Conservation (phyloP, 352 stramenopile species). For the Phytophthora sansomeana region DNA sequence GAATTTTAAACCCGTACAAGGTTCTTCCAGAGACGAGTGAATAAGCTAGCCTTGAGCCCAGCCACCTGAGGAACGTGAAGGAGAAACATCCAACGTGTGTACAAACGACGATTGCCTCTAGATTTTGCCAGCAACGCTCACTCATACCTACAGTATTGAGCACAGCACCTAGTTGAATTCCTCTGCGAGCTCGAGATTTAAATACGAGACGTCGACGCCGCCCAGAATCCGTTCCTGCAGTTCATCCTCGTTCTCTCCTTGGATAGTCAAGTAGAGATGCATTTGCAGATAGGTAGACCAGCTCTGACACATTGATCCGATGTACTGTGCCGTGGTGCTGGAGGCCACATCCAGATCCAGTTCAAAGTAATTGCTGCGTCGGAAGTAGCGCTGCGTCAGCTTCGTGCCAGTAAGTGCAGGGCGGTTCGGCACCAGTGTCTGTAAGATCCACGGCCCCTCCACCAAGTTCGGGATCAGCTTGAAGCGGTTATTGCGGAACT, state of each 20-base stretch:
- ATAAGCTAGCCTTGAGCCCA: constrained; percentile 1
- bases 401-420: constrained; percentile 88
- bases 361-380: constrained; percentile 85
- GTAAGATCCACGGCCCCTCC: constrained; percentile 87
- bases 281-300: constrained; percentile 78
- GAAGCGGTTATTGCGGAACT: constrained; percentile 80
- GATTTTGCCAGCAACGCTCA: constrained; percentile 13
- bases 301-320: constrained; percentile 84
- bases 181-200: constrained; percentile 63
- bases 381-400: constrained; percentile 89
- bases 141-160: constrained; percentile 4
- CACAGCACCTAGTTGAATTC: constrained; percentile 36
- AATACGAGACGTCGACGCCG: constrained; percentile 61
- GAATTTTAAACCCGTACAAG: constrained; percentile 98
- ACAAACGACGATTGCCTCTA: constrained; percentile 22
- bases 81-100: constrained; percentile 15
- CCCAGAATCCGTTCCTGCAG: constrained; percentile 80
- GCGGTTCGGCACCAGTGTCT: constrained; percentile 82
- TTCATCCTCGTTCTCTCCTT: constrained; percentile 74
- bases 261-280: constrained; percentile 83
- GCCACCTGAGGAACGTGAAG: constrained; percentile 4
- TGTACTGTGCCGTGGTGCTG: constrained; percentile 76
- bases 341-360: constrained; percentile 88
- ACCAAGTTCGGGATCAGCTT: constrained; percentile 91
- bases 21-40: constrained; percentile 63